These are phyloP conservation scores for Mycena vulgaris DNA, from an alignment of 768 basidiomycete genomes.

Conservation along the genomic window DNA sequence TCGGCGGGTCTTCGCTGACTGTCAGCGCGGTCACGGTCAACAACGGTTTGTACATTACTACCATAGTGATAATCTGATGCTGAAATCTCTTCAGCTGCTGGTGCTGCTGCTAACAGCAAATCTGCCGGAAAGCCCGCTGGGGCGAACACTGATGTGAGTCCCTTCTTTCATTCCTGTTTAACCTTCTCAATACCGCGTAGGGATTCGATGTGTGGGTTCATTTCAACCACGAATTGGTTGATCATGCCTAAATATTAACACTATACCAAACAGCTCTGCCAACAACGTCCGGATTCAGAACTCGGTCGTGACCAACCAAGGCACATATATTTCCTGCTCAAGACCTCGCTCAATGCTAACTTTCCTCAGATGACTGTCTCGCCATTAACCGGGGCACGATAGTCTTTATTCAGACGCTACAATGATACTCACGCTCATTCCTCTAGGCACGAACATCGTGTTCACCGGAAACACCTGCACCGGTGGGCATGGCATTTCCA, in stretches of 20 bases:
- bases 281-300: conserved; percentile 38
- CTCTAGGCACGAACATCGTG: conserved; percentile 36
- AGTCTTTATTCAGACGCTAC: too few relatives aligned
- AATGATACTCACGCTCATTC: too few relatives aligned
- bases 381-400: conserved; percentile 40
- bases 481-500: conserved; percentile 38
- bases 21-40: conserved; percentile 36
- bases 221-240: background rate
- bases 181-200: background rate
- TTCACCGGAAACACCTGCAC: conserved; percentile 39
- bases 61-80: too few relatives aligned
- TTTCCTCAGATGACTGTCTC: conserved; percentile 38
- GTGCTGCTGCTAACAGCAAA: conserved; percentile 33
- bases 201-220: background rate
- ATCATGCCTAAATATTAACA: background rate
- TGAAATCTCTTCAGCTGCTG: conserved; percentile 27
- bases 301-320: conserved; percentile 38
- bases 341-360: background rate
- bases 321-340: background rate
- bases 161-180: background rate
- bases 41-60: conserved; percentile 15
- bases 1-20: conserved; percentile 32
- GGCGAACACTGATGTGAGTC: conserved; percentile 38
- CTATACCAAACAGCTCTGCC: conserved; percentile 17
- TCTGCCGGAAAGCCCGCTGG: conserved; percentile 39